Conservation (phyloP, 345 rosid species). For the Eutrema heterophyllum region DNA sequence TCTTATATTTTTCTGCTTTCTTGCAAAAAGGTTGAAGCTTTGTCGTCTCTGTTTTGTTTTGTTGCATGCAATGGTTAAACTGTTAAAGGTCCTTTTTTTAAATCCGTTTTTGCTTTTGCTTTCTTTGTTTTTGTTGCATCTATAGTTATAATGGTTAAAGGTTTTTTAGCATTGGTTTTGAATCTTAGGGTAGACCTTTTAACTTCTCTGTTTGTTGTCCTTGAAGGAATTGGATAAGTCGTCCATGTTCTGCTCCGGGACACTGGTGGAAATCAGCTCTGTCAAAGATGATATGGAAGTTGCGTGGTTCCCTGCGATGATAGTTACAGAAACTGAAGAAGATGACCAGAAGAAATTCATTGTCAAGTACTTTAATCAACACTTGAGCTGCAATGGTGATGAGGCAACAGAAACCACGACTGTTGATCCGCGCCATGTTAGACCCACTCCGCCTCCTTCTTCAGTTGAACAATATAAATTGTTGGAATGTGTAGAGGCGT, state of each 20-base stretch:
- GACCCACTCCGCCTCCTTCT: conserved; percentile 47
- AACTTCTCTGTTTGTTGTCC: neutral
- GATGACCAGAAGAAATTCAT: conserved; percentile 28
- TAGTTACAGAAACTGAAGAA: conserved; percentile 44
- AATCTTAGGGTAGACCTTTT: neutral
- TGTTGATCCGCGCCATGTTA: conserved; percentile 34
- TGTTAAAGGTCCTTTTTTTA: neutral
- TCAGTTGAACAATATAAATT: conserved; percentile 35
- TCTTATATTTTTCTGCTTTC: neutral
- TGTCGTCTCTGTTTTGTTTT: neutral
- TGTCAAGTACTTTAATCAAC: conserved; percentile 36
- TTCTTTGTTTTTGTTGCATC: neutral
- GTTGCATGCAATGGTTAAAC: neutral
- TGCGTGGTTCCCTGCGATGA: conserved; percentile 52
- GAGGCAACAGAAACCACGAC: conserved; percentile 2
- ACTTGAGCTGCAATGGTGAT: conserved; percentile 29
- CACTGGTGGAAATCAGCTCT: conserved; percentile 45
- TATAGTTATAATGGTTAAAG: neutral
- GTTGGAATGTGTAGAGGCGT: conserved; percentile 48
- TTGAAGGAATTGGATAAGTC: conserved; percentile 46
- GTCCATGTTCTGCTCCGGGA: conserved; percentile 51
- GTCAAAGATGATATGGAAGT: conserved; percentile 26
- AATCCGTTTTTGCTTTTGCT: neutral
- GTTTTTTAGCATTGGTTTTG: neutral
- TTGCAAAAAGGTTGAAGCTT: neutral